Conservation (phyloP, 106 monocot genomes). For the Amphibolis antarctica region DNA sequence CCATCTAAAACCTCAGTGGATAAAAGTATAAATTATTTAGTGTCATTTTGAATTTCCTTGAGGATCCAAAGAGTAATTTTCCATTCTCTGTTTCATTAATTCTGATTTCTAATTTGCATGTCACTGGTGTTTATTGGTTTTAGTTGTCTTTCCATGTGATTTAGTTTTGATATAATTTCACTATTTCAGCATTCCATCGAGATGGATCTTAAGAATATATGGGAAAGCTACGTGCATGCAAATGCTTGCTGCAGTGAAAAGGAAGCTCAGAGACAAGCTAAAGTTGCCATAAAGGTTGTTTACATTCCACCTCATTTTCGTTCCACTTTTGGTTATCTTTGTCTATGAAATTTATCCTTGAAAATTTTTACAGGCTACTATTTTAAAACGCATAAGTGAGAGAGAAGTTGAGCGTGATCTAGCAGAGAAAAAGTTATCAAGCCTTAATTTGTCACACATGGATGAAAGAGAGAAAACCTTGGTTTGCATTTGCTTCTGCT, state of each 20-base stretch:
- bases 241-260: conserved; percentile 60
- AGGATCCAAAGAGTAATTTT: too few species aligned
- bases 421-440: conserved; percentile 63
- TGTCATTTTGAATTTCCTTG: too few species aligned
- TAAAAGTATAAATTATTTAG: too few species aligned
- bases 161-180: conserved; percentile 16
- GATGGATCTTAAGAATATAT: conserved; percentile 44
- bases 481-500: conserved; percentile 17
- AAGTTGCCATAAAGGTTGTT: conserved; percentile 49
- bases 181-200: conserved; percentile 81
- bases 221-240: conserved; percentile 45
- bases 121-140: too few species aligned
- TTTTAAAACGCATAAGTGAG: conserved; percentile 49
- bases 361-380: conserved; percentile 37
- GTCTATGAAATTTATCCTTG: neutral
- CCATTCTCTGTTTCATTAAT: too few species aligned
- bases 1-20: too few species aligned
- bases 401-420: conserved; percentile 56
- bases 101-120: too few species aligned
- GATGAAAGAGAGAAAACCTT: conserved; percentile 75
- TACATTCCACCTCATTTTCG: neutral
- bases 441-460: conserved; percentile 59
- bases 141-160: neutral
- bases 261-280: conserved; percentile 64
- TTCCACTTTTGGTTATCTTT: neutral